These are phyloP conservation scores for Potentilla sterilis DNA, from an alignment of 306 rosid species.

Conservation along the genomic window DNA sequence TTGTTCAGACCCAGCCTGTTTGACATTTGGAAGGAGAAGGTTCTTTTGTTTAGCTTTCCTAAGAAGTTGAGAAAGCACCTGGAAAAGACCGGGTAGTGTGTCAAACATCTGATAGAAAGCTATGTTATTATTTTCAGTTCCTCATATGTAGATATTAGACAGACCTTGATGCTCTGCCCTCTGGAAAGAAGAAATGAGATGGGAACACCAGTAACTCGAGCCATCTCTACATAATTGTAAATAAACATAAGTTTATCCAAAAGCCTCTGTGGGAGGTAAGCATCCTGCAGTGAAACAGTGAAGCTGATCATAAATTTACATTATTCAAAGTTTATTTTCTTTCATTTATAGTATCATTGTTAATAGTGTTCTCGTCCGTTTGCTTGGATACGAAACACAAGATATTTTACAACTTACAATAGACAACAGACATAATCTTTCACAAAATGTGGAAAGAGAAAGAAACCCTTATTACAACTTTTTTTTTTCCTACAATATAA, in stretches of 20 bases:
- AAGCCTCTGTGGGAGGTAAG: conserved; percentile 96
- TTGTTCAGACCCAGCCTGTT: conserved; percentile 96
- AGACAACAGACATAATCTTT: not conserved
- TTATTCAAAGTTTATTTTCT: not conserved
- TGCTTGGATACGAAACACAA: not conserved
- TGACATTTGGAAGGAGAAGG: conserved; percentile 78
- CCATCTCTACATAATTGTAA: conserved; percentile 99
- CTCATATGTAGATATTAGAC: not conserved
- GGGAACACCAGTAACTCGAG: conserved; percentile 98
- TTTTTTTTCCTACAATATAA: not conserved
- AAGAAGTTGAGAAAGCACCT: conserved; percentile 99
- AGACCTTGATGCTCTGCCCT: conserved; percentile 95
- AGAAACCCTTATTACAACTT: not conserved
- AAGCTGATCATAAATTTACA: conserved; percentile 10
- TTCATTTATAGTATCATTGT: not conserved
- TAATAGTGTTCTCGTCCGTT: not conserved
- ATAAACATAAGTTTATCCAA: conserved; percentile 91
- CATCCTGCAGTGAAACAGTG: conserved; percentile 62
- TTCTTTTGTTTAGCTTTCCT: conserved; percentile 94
- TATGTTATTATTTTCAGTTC: conserved; percentile 6
- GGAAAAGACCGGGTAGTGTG: conserved; percentile 24
- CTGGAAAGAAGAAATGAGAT: conserved; percentile 93
- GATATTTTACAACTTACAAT: not conserved
- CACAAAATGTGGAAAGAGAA: not conserved
- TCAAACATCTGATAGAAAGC: conserved; percentile 1